Base-by-base conservation (phyloP, 495 filamentous ascomycete genomes). In the Podospora pseudocomata region DNA sequence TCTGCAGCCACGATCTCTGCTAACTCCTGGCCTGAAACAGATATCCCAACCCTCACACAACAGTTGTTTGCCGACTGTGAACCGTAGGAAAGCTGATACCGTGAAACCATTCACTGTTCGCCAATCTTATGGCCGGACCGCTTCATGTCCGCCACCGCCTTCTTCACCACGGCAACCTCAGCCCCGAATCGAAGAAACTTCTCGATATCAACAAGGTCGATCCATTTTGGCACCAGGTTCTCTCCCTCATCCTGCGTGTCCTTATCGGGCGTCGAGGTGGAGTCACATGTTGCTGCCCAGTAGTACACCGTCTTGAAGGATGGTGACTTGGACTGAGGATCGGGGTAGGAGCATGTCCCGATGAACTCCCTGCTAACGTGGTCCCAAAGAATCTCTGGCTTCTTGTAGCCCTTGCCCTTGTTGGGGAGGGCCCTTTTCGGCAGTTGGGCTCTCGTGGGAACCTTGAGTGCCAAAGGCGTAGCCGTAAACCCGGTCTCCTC, bases 401-500 rank as follows among this genome's bases (percentile, higher is more conserved):
- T 72, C 23, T n/a, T 15, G 16, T 9, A 62, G 65, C 68, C 67
- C 27, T 66, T 49, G 34, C 57, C 59, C n/a, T 23, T 54, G 60
- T 55, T 65, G 4, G 61, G 6, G 3, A 53, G 39, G n/a, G 39
- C 65, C 28, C 60, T 49, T 54, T 39, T 66, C 23, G 76, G 68
- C 23, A 64, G 63, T 15, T 76, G 76, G 19, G 77, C 76, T 18
- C 76, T 71, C n/a, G 77, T 79, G 54, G 71, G 68, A 53, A 83
- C 78, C 61, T 73, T 72, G 64, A 82, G 76, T 54, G 69, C 68
- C 55, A 82, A 65, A 2, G 79, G 79, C 63, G 65, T 66, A 44
- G 75, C 78, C 26, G 65, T 72, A n/a, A 79, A 67, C 20, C 81
- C 81, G 30, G 80, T 80, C 66, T 83, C 81, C 63, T 83, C 81